Conservation (phyloP, 371 early-diverging fungal species). For the Saksenaea vasiformis region DNA sequence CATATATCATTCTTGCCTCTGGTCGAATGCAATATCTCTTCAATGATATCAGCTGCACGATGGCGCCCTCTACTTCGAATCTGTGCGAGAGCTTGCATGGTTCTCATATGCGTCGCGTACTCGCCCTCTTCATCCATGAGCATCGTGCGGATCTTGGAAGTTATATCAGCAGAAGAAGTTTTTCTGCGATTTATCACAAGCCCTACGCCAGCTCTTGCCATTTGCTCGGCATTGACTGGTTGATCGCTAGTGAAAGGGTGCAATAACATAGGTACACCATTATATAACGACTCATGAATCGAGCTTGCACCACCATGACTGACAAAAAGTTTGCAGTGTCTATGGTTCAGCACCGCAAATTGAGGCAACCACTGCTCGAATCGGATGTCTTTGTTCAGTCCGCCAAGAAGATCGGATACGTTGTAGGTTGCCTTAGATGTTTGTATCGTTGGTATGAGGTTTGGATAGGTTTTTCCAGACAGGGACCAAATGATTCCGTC, state of each 20-base stretch:
- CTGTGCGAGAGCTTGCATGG: background rate
- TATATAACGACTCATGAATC: constrained; percentile 12
- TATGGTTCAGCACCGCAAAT: constrained; percentile 4
- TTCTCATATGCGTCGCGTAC: background rate
- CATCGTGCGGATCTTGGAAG: background rate
- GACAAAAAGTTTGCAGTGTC: constrained; percentile 7
- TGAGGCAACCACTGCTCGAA: background rate
- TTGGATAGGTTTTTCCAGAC: background rate
- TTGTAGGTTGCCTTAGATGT: background rate
- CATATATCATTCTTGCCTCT: background rate
- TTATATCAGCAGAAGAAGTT: background rate
- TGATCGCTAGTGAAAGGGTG: constrained; percentile 18
- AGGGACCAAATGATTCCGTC: constrained; percentile 42
- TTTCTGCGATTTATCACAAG: background rate
- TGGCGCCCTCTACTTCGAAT: background rate
- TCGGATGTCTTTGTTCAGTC: background rate
- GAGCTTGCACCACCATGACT: constrained; percentile 15
- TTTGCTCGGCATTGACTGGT: background rate
- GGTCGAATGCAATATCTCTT: background rate
- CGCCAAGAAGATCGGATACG: background rate
- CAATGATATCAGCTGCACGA: background rate
- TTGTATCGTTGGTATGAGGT: background rate
- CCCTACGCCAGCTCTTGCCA: background rate
- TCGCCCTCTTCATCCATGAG: background rate
- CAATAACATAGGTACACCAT: constrained; percentile 9